Evolutionary conservation across 129 eudicot genomes (phyloP).

Genomic region (Tagetes erecta): DNA sequence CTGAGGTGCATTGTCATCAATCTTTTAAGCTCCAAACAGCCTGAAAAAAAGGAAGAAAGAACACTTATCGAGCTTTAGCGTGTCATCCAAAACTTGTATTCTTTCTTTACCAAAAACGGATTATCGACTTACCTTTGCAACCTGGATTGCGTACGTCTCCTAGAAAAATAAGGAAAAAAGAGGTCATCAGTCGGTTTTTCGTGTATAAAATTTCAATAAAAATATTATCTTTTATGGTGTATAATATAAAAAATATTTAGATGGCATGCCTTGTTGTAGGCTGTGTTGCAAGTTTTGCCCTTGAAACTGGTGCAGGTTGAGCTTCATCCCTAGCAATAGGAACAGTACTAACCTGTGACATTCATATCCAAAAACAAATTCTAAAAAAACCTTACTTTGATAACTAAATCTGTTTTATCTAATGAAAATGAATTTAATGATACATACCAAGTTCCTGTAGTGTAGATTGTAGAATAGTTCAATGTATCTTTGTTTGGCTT

Average conservation of each 20-base stretch:
- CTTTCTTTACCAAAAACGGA: not conserved
- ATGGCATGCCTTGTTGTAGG: constrained; percentile 43
- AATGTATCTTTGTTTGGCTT: constrained; percentile 86
- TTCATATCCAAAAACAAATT: constrained; percentile 12
- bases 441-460: constrained; percentile 70
- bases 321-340: constrained; percentile 35
- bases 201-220: not conserved
- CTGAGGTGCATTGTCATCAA: constrained; percentile 12
- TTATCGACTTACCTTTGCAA: constrained; percentile 47
- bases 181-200: not conserved
- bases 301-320: constrained; percentile 38
- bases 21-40: constrained; percentile 52
- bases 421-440: not conserved
- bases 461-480: constrained; percentile 73
- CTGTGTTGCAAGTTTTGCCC: constrained; percentile 38
- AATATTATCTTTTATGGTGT: not conserved
- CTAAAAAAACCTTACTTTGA: not conserved
- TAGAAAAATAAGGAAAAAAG: constrained; percentile 19
- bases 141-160: constrained; percentile 52
- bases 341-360: constrained; percentile 54
- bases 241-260: not conserved
- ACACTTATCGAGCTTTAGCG: not conserved
- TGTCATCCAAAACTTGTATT: constrained; percentile 20
- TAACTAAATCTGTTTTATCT: not conserved
- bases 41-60: constrained; percentile 31